A percentile compares a stretch with the other conserved stretches of the same genome.
Evolutionary conservation across 2,329 filamentous ascomycete species (phyloP).

Genomic region (Penicillium sp.): DNA sequence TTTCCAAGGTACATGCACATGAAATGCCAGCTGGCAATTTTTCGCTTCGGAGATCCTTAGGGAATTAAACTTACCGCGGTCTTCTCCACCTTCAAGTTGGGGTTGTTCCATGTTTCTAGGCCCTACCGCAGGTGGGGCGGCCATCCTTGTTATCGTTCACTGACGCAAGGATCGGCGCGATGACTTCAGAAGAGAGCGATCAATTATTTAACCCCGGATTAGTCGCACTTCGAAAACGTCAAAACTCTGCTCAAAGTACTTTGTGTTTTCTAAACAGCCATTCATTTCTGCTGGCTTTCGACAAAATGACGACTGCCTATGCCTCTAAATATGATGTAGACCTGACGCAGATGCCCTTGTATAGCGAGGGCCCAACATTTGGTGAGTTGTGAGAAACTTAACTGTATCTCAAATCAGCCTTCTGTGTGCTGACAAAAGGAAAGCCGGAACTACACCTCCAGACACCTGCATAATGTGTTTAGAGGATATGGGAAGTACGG

Average conservation of each 20-base stretch:
- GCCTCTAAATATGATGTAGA: neutral
- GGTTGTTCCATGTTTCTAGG: neutral
- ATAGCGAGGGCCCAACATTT: neutral
- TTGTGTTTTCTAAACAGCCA: neutral
- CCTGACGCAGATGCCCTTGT: neutral
- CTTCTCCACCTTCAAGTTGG: neutral
- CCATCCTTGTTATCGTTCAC: neutral
- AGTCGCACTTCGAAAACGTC: neutral
- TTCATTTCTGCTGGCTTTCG: neutral
- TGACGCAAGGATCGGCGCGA: constrained; percentile 3
- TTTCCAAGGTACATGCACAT: neutral
- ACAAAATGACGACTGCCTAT: neutral
- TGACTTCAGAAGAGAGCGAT: neutral
- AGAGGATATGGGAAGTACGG: neutral
- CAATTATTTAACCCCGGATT: constrained; percentile 1
- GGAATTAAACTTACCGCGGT: neutral
- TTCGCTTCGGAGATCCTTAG: too few relatives aligned
- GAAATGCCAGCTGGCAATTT: neutral
- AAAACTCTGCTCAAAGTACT: neutral
- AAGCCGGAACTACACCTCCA: neutral
- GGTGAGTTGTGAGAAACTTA: neutral
- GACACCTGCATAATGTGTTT: constrained; percentile 1
- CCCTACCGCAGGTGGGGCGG: neutral
- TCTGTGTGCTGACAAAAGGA: neutral
- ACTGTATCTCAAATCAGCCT: too few relatives aligned